phyloP scores from a whole-genome alignment of 2,329 filamentous ascomycete species.

The Teratosphaeria epicoccoides region DNA sequence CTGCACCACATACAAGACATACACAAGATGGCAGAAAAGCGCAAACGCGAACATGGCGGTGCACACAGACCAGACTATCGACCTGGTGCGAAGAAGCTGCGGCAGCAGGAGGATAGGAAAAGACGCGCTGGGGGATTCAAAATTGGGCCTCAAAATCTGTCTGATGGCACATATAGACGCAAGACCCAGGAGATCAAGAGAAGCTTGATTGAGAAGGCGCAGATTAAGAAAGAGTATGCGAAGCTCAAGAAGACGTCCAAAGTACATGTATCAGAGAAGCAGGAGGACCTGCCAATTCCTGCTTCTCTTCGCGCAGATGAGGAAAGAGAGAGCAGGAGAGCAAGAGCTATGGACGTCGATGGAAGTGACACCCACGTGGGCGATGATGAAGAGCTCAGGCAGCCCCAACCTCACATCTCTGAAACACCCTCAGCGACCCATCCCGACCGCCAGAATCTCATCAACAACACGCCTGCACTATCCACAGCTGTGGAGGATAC shows the following conservation, averaged over 20 bases:
- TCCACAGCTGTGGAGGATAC: constrained; percentile 1
- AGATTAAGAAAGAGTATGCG: constrained; percentile 83
- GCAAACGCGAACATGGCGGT: constrained; percentile 7
- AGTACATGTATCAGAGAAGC: constrained; percentile 10
- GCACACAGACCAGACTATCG: constrained; percentile 7
- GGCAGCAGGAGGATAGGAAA: constrained; percentile 31
- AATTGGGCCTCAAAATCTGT: constrained; percentile 80
- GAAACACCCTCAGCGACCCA: constrained; percentile 38
- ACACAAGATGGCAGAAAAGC: constrained; percentile 11
- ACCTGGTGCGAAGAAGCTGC: constrained; percentile 7
- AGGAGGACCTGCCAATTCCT: constrained; percentile 20
- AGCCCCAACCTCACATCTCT: constrained; percentile 10
- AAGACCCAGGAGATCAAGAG: constrained; percentile 86
- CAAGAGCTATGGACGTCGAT: constrained; percentile 11
- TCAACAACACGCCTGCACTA: constrained; percentile 5
- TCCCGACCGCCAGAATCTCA: constrained; percentile 25
- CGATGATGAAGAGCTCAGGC: background rate
- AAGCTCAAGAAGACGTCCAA: constrained; percentile 61
- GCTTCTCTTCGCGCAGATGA: constrained; percentile 17
- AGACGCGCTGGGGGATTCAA: constrained; percentile 56
- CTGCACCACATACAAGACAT: background rate
- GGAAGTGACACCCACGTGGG: constrained; percentile 13
- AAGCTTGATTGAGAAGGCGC: constrained; percentile 80
- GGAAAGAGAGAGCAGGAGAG: background rate
- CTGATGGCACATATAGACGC: constrained; percentile 76